These are phyloP conservation scores for Bombardia bombarda DNA, from an alignment of 495 filamentous ascomycete species.

Conservation along the genomic window DNA sequence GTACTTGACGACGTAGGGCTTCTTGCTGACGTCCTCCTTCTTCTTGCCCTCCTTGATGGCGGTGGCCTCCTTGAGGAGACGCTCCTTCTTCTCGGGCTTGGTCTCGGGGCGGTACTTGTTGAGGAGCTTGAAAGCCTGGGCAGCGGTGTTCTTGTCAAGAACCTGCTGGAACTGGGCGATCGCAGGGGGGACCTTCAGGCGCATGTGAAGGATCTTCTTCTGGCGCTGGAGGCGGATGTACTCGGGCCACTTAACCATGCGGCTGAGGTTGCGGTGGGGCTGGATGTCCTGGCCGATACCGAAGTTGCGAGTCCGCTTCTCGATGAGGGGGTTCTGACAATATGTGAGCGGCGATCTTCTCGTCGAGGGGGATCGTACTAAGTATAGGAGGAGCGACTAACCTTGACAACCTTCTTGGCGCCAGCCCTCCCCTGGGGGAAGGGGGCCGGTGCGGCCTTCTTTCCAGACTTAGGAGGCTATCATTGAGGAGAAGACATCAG, in stretches of 20 bases:
- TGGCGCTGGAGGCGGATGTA: conserved; percentile 99
- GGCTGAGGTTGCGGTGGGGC: conserved; percentile 91
- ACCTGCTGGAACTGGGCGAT: conserved; percentile 96
- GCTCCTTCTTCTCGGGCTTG: conserved; percentile 99
- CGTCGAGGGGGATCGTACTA: not conserved
- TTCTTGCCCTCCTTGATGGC: conserved; percentile 97
- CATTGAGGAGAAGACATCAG: conserved; percentile 99
- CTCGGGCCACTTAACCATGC: conserved; percentile 99
- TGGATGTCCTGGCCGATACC: conserved; percentile 99
- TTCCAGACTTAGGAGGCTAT: conserved; percentile 96
- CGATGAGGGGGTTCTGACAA: conserved; percentile 93
- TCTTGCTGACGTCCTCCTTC: conserved; percentile 99
- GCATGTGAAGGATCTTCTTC: conserved; percentile 98
- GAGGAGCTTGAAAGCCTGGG: conserved; percentile 94
- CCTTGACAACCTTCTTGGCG: conserved; percentile 93
- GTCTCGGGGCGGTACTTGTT: conserved; percentile 99
- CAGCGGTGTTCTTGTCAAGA: conserved; percentile 97
- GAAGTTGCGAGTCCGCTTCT: conserved; percentile 95
- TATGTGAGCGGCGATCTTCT: conserved; percentile 23
- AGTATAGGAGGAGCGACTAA: conserved; percentile 35
- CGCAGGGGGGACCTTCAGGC: conserved; percentile 95
- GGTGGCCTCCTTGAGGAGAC: conserved; percentile 93
- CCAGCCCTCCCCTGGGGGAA: conserved; percentile 92
- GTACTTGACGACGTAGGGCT: conserved; percentile 98
- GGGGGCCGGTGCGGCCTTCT: conserved; percentile 91